Evolutionary conservation across 2,329 filamentous ascomycete genomes (phyloP), one percentile per base, ranked within the genome.

Genomic region (Cladophialophora yegresii): DNA sequence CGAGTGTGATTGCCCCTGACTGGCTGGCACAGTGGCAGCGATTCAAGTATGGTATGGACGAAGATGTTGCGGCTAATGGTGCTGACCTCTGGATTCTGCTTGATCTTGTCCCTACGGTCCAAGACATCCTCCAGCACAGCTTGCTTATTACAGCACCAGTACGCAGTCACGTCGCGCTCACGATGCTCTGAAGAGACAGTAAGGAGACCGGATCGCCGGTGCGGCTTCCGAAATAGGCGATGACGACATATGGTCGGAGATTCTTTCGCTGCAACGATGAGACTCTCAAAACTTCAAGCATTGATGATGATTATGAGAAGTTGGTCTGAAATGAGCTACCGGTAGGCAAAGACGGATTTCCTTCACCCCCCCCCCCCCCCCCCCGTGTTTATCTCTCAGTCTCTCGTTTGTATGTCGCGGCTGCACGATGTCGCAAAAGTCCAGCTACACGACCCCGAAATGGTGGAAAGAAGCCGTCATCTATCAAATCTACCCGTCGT

Each of bases 401-500:
- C 36, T 40, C 36, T 16, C 36, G 26, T n/a, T 40, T 6, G 36
- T 16, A 7, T 16, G 36, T 13, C 13, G n/a, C 16, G 51, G 9
- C 57, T 32, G 28, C 36, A 58, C 7, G 6, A 67, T 67, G 64
- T 49, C 61, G 7, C 36, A 58, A 22, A 43, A 23, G 32, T 67
- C 65, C 12, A 59, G 23, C 53, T 67, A 67, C 33, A 33, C 58
- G 16, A 65, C 64, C 9, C 69, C 63, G 53, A 68, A 72, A 61
- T 86, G 84, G 83, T 86, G 84, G 84, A 85, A 85, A 73, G 81
- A 85, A 70, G 79, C 77, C 55, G 78, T 83, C 3, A 78, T 86
- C 60, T 86, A 86, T 71, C 84, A 87, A 69, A 83, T 87, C 69
- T 87, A 85, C 74, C 84, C 84, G 1, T 80, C 84, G 0, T 85